Conservation (phyloP, 305 asterid genomes). For the Andrographis paniculata region DNA sequence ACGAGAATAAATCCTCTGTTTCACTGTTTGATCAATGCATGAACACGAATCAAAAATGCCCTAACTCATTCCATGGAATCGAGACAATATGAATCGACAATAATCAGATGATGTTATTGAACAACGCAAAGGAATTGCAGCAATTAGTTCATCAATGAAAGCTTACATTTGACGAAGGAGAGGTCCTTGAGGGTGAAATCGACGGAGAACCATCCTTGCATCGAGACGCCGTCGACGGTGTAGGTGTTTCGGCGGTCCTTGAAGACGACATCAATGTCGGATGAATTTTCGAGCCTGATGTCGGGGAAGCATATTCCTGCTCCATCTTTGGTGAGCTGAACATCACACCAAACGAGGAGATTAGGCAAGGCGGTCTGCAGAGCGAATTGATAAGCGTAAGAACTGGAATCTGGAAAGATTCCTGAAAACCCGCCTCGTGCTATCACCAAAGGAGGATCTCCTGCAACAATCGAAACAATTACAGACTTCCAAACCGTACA, state of each 20-base stretch:
- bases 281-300: conserved; percentile 37
- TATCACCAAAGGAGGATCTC: conserved; percentile 46
- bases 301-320: conserved; percentile 50
- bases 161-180: conserved; percentile 32
- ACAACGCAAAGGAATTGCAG: no score
- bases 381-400: conserved; percentile 26
- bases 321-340: conserved; percentile 60
- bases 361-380: conserved; percentile 12
- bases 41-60: background rate
- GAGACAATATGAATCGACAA: background rate
- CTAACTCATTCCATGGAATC: background rate
- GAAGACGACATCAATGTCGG: conserved; percentile 6
- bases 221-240: conserved; percentile 34
- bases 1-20: conserved; percentile 49
- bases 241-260: conserved; percentile 18
- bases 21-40: conserved; percentile 39
- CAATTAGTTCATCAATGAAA: conserved; percentile 7
- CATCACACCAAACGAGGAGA: conserved; percentile 41
- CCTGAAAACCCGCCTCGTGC: conserved; percentile 75
- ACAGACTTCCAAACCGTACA: no score
- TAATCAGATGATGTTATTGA: no score
- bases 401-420: conserved; percentile 50
- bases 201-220: conserved; percentile 39
- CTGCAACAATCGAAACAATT: conserved; percentile 27
- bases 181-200: conserved; percentile 42